Evolutionary conservation across 1,139 yeast genomes (phyloP).

Genomic region (Suhomyces bribrorum): DNA sequence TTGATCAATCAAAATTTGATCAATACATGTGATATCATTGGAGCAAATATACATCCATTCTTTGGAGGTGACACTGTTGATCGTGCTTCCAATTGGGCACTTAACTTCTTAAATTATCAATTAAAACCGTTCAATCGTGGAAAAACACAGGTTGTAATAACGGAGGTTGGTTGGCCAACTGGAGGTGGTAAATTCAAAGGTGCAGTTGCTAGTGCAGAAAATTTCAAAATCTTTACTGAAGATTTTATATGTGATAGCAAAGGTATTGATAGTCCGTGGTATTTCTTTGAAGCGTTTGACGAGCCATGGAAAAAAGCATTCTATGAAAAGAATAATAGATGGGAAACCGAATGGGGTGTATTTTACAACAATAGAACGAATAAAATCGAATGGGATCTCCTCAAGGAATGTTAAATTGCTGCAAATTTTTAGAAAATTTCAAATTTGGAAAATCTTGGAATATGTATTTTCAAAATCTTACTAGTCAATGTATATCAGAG

Average conservation of each 20-base stretch:
- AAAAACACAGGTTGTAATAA: constrained; percentile 41
- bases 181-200: constrained; percentile 52
- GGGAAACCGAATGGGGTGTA: constrained; percentile 78
- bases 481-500: too few relatives aligned
- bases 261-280: constrained; percentile 48
- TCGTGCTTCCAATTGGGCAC: constrained; percentile 56
- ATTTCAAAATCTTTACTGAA: constrained; percentile 50
- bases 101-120: constrained; percentile 48
- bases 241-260: constrained; percentile 54
- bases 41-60: constrained; percentile 70
- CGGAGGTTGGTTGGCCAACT: constrained; percentile 77
- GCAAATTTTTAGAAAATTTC: neutral
- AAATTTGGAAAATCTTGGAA: constrained; percentile 7
- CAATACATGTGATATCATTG: constrained; percentile 53
- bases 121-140: constrained; percentile 31
- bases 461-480: neutral
- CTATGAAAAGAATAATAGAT: constrained; percentile 46
- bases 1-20: constrained; percentile 37
- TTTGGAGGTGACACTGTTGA: constrained; percentile 58
- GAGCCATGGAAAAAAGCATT: constrained; percentile 67
- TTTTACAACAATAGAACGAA: constrained; percentile 48
- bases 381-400: constrained; percentile 11
- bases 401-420: neutral
- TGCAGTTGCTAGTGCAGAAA: constrained; percentile 48
- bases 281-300: constrained; percentile 70